Conservation (phyloP, 345 rosid genomes). For the Populus deltoides region DNA sequence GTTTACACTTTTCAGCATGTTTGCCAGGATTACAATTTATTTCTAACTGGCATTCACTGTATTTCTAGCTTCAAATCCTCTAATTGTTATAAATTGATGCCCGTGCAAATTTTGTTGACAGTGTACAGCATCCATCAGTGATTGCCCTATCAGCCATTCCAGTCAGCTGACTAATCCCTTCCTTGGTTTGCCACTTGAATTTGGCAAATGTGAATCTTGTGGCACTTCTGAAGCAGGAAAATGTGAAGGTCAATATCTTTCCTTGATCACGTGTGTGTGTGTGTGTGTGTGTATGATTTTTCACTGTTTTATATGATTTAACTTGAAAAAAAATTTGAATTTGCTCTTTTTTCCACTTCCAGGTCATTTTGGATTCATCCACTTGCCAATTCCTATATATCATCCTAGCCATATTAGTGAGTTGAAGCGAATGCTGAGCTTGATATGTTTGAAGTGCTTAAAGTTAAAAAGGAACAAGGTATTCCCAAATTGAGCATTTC, state of each 20-base stretch:
- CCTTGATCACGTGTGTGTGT: background rate
- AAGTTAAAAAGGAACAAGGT: constrained; percentile 77
- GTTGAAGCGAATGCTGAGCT: constrained; percentile 67
- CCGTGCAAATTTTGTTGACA: constrained; percentile 18
- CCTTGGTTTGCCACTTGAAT: constrained; percentile 88
- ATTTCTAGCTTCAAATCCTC: background rate
- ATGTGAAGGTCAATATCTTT: constrained; percentile 69
- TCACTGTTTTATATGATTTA: background rate
- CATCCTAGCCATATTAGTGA: constrained; percentile 85
- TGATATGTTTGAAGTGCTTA: constrained; percentile 81
- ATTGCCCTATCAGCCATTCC: constrained; percentile 60
- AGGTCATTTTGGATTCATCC: constrained; percentile 94
- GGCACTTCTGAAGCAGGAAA: constrained; percentile 76
- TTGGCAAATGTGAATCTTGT: constrained; percentile 90
- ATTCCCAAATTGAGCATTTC: background rate
- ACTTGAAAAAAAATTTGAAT: too few relatives aligned
- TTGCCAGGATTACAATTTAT: background rate
- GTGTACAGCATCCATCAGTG: constrained; percentile 73
- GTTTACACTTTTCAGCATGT: background rate
- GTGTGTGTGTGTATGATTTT: background rate
- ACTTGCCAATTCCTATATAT: constrained; percentile 79
- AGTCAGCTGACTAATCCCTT: constrained; percentile 78
- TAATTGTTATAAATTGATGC: background rate
- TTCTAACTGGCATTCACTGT: background rate
- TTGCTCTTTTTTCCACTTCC: constrained; percentile 28